Evolutionary conservation across 2,329 filamentous ascomycete genomes (phyloP).

Genomic region (Samsoniella hepiali): DNA sequence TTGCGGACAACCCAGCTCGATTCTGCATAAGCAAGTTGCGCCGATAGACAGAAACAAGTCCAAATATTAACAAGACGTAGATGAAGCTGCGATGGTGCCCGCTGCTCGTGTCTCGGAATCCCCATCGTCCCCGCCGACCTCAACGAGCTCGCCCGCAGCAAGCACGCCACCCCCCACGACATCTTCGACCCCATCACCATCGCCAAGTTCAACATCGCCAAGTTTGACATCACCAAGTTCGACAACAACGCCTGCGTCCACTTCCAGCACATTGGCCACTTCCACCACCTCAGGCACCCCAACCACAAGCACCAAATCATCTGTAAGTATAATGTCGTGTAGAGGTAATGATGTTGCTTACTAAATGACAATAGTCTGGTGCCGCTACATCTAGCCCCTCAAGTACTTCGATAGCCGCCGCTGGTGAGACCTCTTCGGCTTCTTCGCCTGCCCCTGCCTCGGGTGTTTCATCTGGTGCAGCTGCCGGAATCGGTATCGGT

Average conservation of each 20-base stretch:
- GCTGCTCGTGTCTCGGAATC: background rate
- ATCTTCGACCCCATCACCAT: background rate
- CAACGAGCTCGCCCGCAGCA: conserved; percentile 2
- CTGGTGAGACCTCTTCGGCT: conserved; percentile 11
- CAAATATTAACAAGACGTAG: background rate
- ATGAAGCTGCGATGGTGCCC: background rate
- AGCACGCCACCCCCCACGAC: conserved; percentile 7
- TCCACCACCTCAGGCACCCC: background rate
- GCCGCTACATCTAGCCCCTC: background rate
- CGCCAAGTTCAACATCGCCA: conserved; percentile 1
- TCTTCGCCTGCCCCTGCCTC: conserved; percentile 18
- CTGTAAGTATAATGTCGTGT: background rate
- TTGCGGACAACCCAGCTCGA: background rate
- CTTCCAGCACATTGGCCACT: conserved; percentile 1
- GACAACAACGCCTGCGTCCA: conserved; percentile 14
- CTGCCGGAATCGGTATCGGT: conserved; percentile 49
- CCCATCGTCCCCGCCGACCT: background rate
- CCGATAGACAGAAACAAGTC: conserved; percentile 21
- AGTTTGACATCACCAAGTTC: conserved; percentile 13
- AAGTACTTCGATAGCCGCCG: conserved; percentile 8
- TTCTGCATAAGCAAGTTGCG: conserved; percentile 18
- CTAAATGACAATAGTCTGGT: background rate
- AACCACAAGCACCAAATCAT: background rate
- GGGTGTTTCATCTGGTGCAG: conserved; percentile 42
- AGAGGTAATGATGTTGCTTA: background rate